Base-by-base conservation (phyloP, 768 basidiomycete genomes). In the Pleurotus djamor region DNA sequence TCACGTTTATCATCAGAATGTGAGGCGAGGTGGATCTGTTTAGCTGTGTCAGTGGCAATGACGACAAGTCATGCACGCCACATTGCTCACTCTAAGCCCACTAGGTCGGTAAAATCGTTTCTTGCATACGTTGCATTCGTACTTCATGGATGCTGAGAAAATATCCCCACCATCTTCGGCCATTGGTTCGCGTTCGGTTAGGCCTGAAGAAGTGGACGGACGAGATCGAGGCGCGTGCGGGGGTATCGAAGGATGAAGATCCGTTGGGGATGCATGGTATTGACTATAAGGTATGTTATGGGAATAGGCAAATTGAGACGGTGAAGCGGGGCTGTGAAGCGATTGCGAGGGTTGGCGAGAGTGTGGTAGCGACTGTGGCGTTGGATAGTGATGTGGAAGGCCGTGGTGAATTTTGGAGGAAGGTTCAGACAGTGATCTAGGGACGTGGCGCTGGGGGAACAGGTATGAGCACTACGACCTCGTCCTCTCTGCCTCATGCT, bases 1-100 rank as follows among this genome's bases (percentile, higher is more conserved):
- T 78, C 69, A 92, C 91, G 91, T 76, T 88, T 92, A 71, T 90
- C 89, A 61, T 89, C 91, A 0, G 90, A 92, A 71, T 93, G 91
- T 64, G 89, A 91, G 62, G 92, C 91, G 61, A 89, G 72, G 71
- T 93, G 91, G 63, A 91, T 92, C 91, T 92, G 61, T 13, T 59
- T 49, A 57, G 57, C 51, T 17, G 45, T 61, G 49, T 57, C 57
- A 44, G 80, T 83, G 0, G 81, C 81, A n/a, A 79, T 76, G 61
- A 79, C 82, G 60, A 58, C 64, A 16, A 55, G 49, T 17, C 57
- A 16, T 12, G 36, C 49, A n/a, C 52, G 49, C 60, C 52, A 69
- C 64, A 58, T 61, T 16, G 16, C 60, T 49, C 48, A 89, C 91
- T 83, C 84, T 91, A 66, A 93, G 80, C 72, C 91, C 92, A 63